Conservation (phyloP, 192 early-diverging fungal genomes). For the Dissophora ornata region DNA sequence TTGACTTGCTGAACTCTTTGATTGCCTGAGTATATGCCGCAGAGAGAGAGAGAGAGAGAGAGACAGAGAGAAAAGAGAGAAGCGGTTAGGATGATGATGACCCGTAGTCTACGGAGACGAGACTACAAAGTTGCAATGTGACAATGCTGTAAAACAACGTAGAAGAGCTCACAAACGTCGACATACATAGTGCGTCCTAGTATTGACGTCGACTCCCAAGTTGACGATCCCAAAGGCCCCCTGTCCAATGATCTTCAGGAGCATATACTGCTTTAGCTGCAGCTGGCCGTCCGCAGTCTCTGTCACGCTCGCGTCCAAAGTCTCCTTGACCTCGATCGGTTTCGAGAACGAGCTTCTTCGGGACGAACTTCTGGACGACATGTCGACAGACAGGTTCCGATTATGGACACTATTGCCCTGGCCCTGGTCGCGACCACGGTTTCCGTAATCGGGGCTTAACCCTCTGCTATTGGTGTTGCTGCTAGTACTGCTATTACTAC, state of each 20-base stretch:
- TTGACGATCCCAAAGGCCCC: slow-evolving; percentile 95
- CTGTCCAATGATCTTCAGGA: slow-evolving; percentile 81
- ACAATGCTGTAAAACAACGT: too few relatives aligned
- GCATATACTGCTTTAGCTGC: slow-evolving; percentile 85
- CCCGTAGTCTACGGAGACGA: too few relatives aligned
- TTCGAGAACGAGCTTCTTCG: slow-evolving; percentile 17
- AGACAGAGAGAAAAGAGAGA: background rate
- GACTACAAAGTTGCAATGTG: too few relatives aligned
- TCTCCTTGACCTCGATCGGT: slow-evolving; percentile 34
- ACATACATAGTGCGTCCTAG: slow-evolving; percentile 67
- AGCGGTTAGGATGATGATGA: too few relatives aligned
- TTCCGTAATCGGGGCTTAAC: background rate
- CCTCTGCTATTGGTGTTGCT: too few relatives aligned
- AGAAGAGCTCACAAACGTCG: too few relatives aligned
- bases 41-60: background rate
- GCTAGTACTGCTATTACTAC: too few relatives aligned
- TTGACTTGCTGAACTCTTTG: slow-evolving; percentile 93
- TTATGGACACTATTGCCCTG: background rate
- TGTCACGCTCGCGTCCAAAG: slow-evolving; percentile 67
- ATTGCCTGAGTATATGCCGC: slow-evolving; percentile 72
- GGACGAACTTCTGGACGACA: slow-evolving; percentile 1
- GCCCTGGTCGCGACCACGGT: background rate
- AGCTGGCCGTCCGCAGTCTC: slow-evolving; percentile 77
- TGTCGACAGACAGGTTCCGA: background rate
- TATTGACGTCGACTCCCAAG: slow-evolving; percentile 70